Base-by-base conservation (phyloP, 345 rosid species). In the Murraya paniculata region DNA sequence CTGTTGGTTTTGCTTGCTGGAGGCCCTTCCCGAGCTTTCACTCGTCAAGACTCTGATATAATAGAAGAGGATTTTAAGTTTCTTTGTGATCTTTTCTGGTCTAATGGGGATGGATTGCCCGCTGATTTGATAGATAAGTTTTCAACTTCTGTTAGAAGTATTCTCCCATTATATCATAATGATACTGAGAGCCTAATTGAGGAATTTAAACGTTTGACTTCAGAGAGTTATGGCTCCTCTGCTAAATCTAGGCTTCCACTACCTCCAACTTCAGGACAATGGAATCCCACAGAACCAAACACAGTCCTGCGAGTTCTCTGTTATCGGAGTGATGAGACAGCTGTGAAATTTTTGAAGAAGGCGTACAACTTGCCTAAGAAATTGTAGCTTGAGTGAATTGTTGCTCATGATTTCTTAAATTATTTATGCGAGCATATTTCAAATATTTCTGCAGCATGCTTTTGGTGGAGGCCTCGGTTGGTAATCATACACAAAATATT, bases 101-200 rank as follows among this genome's bases (percentile, higher is more conserved):
- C 99, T 50, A 90, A 96, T 41, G 98, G 98, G 30, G 98, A 94
- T 62, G 99, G 98, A 22, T 81, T 94, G 84, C 97, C 99, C 11
- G 80, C 89, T 73, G 97, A 91, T 39, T 81, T 94, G 80, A 91
- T 96, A 25, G 91, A 90, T 31, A 94, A 92, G 84, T 90, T 87
- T 74, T 91, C 98, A 2, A 78, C 84, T 6, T 87, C 86, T 0
- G 92, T 85, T 24, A 89, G 85, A 77, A 81, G 89, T 68, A 83
- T 96, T 75, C 98, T 96, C 57, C 95, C 97, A 6, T 85, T 96
- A 68, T 86, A 89, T 60, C 85, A 77, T 16, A 85, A 89, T 7
- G 94, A 94, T 72, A 89, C 93, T 0, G 97, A 89, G 73, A 76
- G 88, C 81, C 84, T 90, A 72, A 83, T 94, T 45, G 89, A 90